Evolutionary conservation across 331 rosid species (phyloP).

Genomic region (Quercus lobata): DNA sequence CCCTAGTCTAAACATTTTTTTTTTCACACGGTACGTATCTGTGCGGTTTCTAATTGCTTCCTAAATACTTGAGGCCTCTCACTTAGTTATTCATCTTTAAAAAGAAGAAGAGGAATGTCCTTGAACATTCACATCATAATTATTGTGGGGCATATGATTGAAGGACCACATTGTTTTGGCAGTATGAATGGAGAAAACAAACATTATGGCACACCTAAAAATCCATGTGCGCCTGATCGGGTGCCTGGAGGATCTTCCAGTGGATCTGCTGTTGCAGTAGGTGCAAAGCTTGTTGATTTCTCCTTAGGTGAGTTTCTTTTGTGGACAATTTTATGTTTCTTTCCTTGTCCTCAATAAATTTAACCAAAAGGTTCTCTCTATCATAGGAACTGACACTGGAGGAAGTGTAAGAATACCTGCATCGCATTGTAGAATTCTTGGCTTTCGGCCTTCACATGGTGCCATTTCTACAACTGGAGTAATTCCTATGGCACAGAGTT

Average conservation of each 20-base stretch:
- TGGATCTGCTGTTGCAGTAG: constrained; percentile 93
- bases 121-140: constrained; percentile 3
- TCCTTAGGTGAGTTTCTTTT: constrained; percentile 51
- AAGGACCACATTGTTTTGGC: constrained; percentile 18
- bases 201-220: constrained; percentile 88
- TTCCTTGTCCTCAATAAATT: constrained; percentile 13
- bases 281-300: constrained; percentile 81
- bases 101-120: not conserved
- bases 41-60: not conserved
- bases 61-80: not conserved
- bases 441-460: constrained; percentile 86
- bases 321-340: constrained; percentile 1
- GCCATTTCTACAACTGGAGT: constrained; percentile 62
- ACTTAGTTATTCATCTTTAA: not conserved
- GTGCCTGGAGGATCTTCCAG: constrained; percentile 98
- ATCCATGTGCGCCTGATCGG: constrained; percentile 72
- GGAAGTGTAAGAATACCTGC: constrained; percentile 95
- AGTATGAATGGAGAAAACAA: constrained; percentile 81
- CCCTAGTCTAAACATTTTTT: not conserved
- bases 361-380: not conserved
- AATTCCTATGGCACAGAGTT: constrained; percentile 84
- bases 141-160: not conserved
- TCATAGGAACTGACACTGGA: constrained; percentile 91
- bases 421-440: constrained; percentile 86
- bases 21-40: not conserved